phyloP scores from a whole-genome alignment of 129 eudicot species.

The Artemisia tridentata region DNA sequence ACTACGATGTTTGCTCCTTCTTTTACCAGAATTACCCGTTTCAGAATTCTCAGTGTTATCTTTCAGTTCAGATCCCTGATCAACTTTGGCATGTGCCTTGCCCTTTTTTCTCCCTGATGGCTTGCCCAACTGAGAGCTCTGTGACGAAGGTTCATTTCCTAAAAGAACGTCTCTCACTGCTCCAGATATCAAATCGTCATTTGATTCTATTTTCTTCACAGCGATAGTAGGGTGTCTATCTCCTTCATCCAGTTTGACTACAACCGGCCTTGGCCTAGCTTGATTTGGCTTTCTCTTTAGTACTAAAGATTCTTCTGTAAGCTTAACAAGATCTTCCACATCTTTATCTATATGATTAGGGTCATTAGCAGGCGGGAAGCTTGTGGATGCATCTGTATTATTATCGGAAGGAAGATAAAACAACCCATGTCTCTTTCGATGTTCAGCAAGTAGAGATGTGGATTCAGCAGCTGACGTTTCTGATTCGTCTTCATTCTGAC shows the following conservation, averaged over 20 bases:
- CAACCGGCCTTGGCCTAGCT: slow-evolving; percentile 78
- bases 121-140: slow-evolving; percentile 26
- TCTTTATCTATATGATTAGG: slow-evolving; percentile 38
- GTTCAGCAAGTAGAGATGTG: slow-evolving; percentile 75
- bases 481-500: slow-evolving; percentile 49
- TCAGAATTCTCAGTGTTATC: slow-evolving; percentile 38
- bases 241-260: slow-evolving; percentile 81
- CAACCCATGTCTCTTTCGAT: slow-evolving; percentile 78
- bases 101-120: slow-evolving; percentile 46
- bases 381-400: slow-evolving; percentile 38
- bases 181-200: slow-evolving; percentile 64
- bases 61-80: not conserved
- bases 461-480: slow-evolving; percentile 51
- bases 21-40: slow-evolving; percentile 40
- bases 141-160: slow-evolving; percentile 54
- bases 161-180: slow-evolving; percentile 83
- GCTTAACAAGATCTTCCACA: slow-evolving; percentile 71
- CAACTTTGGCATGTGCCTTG: not conserved
- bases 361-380: slow-evolving; percentile 86
- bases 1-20: slow-evolving; percentile 52
- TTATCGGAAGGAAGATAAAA: slow-evolving; percentile 77
- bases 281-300: slow-evolving; percentile 60
- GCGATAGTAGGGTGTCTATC: slow-evolving; percentile 26
- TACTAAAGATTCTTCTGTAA: slow-evolving; percentile 71
- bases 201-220: slow-evolving; percentile 36